These are phyloP conservation scores for Bolboschoenus planiculmis DNA, from an alignment of 176 grass and related monocot species.

Conservation along the genomic window DNA sequence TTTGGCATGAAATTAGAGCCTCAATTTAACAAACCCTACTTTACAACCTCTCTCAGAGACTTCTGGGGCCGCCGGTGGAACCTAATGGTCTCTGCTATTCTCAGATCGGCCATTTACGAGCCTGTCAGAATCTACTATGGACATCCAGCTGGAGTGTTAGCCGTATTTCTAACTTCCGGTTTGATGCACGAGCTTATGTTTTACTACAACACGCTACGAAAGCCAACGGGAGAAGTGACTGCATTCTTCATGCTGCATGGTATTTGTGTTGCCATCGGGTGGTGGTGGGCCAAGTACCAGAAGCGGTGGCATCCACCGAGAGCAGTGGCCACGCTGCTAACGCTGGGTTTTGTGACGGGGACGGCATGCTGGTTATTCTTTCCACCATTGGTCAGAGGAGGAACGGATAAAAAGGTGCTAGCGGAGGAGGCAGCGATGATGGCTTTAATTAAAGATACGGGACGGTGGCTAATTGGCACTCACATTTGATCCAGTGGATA, in stretches of 20 bases:
- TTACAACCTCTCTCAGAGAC: conserved; percentile 25
- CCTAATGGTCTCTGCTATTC: conserved; percentile 30
- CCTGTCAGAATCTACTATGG: conserved; percentile 18
- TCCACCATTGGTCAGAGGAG: conserved; percentile 23
- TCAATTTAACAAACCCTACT: conserved; percentile 27
- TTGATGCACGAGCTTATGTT: conserved; percentile 37
- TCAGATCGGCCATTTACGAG: conserved; percentile 23
- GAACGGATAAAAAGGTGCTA: conserved; percentile 6
- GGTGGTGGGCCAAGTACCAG: not conserved
- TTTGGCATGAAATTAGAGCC: conserved; percentile 28
- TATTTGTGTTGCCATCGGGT: conserved; percentile 18
- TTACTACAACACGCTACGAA: conserved; percentile 13
- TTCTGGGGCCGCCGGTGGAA: conserved; percentile 39
- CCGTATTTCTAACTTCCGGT: conserved; percentile 25
- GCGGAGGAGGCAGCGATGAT: conserved; percentile 17
- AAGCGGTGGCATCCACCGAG: conserved; percentile 19
- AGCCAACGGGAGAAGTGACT: conserved; percentile 22
- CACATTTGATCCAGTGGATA: not conserved
- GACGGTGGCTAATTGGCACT: not conserved
- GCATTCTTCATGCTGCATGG: conserved; percentile 27
- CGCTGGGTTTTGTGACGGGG: conserved; percentile 11
- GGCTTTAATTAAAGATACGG: not conserved
- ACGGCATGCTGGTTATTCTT: conserved; percentile 27
- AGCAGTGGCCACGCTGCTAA: conserved; percentile 6
- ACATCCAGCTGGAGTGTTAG: conserved; percentile 9